Conservation (phyloP, 495 filamentous ascomycete genomes). For the Elasticomyces elasticus region DNA sequence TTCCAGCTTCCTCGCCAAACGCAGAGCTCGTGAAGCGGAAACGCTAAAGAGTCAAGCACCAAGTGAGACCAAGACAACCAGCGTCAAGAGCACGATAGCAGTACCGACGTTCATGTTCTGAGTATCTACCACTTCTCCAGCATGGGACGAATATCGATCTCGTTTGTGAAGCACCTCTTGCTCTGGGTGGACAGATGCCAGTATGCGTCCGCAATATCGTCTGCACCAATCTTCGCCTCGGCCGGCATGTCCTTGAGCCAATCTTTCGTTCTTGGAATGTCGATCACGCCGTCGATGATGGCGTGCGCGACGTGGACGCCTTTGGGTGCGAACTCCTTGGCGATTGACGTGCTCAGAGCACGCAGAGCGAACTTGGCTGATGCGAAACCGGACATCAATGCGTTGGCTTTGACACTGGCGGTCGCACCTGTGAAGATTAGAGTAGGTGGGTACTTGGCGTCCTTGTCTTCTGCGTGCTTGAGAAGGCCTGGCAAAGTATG, state of each 20-base stretch:
- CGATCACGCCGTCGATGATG: slow-evolving; percentile 79
- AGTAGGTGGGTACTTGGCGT: slow-evolving; percentile 54
- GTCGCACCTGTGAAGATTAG: slow-evolving; percentile 87
- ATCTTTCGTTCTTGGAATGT: slow-evolving; percentile 61
- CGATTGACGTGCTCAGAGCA: slow-evolving; percentile 67
- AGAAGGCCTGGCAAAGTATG: slow-evolving; percentile 62
- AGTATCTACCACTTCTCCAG: slow-evolving; percentile 57
- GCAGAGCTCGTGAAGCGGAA: slow-evolving; percentile 22
- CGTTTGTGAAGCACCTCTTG: slow-evolving; percentile 67
- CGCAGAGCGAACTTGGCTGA: slow-evolving; percentile 72
- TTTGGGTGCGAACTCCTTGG: slow-evolving; percentile 78
- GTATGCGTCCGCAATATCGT: slow-evolving; percentile 87
- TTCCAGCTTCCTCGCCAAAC: slow-evolving; percentile 20
- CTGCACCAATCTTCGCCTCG: slow-evolving; percentile 69
- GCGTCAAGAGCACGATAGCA: slow-evolving; percentile 20
- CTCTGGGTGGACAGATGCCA: slow-evolving; percentile 86
- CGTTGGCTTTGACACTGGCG: slow-evolving; percentile 64
- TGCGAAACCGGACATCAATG: slow-evolving; percentile 62
- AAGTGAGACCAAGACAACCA: slow-evolving; percentile 21
- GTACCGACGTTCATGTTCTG: slow-evolving; percentile 30
- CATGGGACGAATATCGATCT: slow-evolving; percentile 72
- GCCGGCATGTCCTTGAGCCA: slow-evolving; percentile 45
- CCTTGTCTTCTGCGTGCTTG: slow-evolving; percentile 39
- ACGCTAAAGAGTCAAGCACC: slow-evolving; percentile 13
- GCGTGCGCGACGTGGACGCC: slow-evolving; percentile 78